Conservation (phyloP, 1,139 yeast genomes). For the Pichia kudriavzevii region DNA sequence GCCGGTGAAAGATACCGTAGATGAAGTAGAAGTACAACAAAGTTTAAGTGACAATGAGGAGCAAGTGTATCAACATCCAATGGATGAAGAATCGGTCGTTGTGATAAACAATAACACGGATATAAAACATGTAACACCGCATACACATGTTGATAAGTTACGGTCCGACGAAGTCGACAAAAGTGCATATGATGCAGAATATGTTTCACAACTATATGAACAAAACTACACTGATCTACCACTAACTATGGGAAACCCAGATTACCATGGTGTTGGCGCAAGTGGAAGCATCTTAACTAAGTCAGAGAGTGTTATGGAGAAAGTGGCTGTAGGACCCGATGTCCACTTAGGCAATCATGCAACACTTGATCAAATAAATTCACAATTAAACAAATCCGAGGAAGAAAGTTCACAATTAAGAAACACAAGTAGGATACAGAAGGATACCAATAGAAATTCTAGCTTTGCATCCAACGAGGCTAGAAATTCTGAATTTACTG, state of each 20-base stretch:
- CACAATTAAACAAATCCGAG: constrained; percentile 1
- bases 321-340: constrained; percentile 8
- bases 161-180: too few species aligned
- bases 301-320: neutral
- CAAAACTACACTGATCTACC: constrained; percentile 24
- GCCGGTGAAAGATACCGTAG: too few species aligned
- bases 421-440: neutral
- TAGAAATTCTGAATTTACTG: too few species aligned
- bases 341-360: constrained; percentile 8
- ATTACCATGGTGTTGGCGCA: constrained; percentile 20
- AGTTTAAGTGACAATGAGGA: constrained; percentile 24
- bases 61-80: constrained; percentile 3
- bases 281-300: constrained; percentile 6
- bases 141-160: too few species aligned
- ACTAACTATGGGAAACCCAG: constrained; percentile 20
- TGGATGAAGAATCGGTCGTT: constrained; percentile 10
- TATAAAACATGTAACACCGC: too few species aligned
- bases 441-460: too few species aligned
- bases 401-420: neutral
- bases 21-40: constrained; percentile 25
- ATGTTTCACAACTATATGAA: constrained; percentile 26
- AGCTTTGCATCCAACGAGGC: too few species aligned
- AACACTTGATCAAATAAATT: constrained; percentile 8
- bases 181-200: constrained; percentile 15
- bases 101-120: too few species aligned